Base-by-base conservation (phyloP, 176 grass and related monocot species). In the Zea luxurians region DNA sequence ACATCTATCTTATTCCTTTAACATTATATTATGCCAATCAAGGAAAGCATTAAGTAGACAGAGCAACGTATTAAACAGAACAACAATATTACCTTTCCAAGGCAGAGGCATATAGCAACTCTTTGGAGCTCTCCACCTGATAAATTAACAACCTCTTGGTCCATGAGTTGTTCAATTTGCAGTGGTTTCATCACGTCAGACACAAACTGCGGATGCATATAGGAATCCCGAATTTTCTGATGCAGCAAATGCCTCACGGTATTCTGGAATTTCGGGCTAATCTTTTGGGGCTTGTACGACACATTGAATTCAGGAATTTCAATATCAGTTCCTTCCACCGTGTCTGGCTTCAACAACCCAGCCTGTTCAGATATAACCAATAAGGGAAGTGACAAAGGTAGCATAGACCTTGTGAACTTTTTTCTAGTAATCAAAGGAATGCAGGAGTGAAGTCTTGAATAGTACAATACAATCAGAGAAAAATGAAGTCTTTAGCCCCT, bases 291-390 rank as follows among this genome's bases (percentile, higher is more conserved):
- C 58, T 97, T 97, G 77, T 93, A 90, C 35, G 94, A 97, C 55
- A 97, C 91, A 82, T 97, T 93, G 68, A 97, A 97, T 88, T 97
- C 88, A 82, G 94, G 94, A 75, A 97, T 97, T 80, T 97, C 94
- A 74, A 88, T 70, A 16, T 88, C 87, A 4, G 84, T 82, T 58
- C 75, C 91, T 86, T 93, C 94, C 58, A 97, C 84, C 7, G 79
- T 72, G 71, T 97, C 94, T 4, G 94, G 89, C 70, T 90, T 86
- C 82, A 93, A 85, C 62, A 89, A 69, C 42, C 94, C 91, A 60
- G 94, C 94, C 94, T 93, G 70, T 72, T 37, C 80, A 58, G 6
- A 61, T 44, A 90, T 21, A 75, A 80, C 13, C 73, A 75, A 78
- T n/a, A 48, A 76, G 82, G 38, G 52, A 59, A 13, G 57, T 48